Evolutionary conservation across 345 rosid species (phyloP), one percentile per base, ranked within the genome.

Genomic region (Lumnitzera littorea): DNA sequence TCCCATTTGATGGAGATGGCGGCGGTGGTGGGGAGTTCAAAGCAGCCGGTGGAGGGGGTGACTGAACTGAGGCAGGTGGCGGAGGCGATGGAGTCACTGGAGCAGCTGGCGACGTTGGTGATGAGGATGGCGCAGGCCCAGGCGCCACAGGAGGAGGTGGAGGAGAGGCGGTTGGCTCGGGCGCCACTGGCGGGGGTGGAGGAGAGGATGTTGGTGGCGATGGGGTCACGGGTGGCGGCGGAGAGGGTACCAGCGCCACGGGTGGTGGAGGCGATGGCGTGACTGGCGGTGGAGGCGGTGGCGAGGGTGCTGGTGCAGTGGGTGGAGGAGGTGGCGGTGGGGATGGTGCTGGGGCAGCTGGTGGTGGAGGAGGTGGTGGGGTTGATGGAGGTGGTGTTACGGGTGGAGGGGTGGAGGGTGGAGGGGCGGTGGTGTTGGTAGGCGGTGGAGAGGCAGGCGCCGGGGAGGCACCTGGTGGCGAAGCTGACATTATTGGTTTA

Each of bases 401-500:
- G 20, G 84, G 74, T 2, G 85, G 73, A 0, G 29, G 50, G 6
- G 71, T 36, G 43, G 43, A 12, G 46, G 78, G 69, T 0, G 76
- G 69, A 2, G 76, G 77, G 11, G 74, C 63, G 36, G 79, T 66
- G 36, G 78, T 13, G 52, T 62, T 72, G 47, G 72, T 46, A 13
- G 84, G 62, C 15, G 86, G 67, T 11, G 77, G 71, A 16, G 2
- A 76, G 50, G 72, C 63, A n/a, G 80, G 64, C 13, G 83, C 65
- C 15, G 77, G 71, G 15, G 2, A 76, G 50, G 72, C 63, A 20
- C 78, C 72, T 36, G 81, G 73, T 43, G 65, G 17, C 13, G 86
- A 79, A 49, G 91, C 64, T 11, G 90, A 76, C 86, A 86, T 84
- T 50, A 41, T 24, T 8, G n/a, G 36, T 0, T 20, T 48, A 29